phyloP scores from a whole-genome alignment of 2,329 filamentous ascomycete genomes.

The Aureobasidium sp. region DNA sequence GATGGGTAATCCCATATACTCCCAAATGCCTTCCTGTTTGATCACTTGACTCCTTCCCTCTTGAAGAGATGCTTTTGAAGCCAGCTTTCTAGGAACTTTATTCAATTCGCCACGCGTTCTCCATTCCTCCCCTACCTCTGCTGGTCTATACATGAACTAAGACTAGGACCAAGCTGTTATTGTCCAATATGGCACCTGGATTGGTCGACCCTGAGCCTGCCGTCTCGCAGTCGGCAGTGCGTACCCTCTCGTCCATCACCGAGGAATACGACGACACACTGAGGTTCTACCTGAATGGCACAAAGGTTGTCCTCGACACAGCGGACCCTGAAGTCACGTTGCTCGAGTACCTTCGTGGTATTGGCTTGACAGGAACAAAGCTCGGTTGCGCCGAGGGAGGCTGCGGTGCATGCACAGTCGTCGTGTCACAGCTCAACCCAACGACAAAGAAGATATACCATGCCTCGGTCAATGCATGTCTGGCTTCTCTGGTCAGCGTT shows the following conservation, averaged over 20 bases:
- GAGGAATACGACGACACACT: constrained; percentile 78
- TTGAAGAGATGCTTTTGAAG: neutral
- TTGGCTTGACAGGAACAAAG: constrained; percentile 92
- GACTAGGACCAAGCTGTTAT: neutral
- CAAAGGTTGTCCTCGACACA: constrained; percentile 74
- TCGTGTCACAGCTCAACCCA: constrained; percentile 87
- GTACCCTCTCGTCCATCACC: constrained; percentile 54
- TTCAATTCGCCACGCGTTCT: neutral
- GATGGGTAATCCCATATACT: neutral
- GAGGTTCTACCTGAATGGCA: constrained; percentile 94
- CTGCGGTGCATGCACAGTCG: constrained; percentile 92
- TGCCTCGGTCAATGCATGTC: constrained; percentile 90
- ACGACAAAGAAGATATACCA: constrained; percentile 91
- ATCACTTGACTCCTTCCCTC: neutral
- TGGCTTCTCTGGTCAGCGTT: constrained; percentile 84
- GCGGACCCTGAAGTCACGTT: constrained; percentile 88
- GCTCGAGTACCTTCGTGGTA: constrained; percentile 83
- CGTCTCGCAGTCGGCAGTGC: constrained; percentile 35
- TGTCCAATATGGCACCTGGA: constrained; percentile 47
- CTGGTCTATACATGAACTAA: neutral
- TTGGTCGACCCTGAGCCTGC: constrained; percentile 39
- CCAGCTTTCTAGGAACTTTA: neutral
- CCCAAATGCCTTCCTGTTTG: neutral
- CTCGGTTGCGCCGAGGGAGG: constrained; percentile 94
- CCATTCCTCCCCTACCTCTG: neutral